These are phyloP conservation scores for Prunus kanzakura DNA, from an alignment of 306 rosid species.

Conservation along the genomic window DNA sequence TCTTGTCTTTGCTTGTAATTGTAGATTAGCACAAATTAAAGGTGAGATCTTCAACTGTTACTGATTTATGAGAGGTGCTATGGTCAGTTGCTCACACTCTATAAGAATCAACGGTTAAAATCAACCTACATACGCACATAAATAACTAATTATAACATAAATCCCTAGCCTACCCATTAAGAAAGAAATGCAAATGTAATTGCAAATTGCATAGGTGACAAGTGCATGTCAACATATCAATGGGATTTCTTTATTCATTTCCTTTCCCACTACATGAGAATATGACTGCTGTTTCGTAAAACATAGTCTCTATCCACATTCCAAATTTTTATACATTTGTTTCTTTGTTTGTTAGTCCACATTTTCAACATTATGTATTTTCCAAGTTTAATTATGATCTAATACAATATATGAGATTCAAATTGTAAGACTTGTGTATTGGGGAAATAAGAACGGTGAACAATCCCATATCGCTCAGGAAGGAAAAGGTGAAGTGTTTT, in stretches of 20 bases:
- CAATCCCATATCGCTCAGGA: too few relatives aligned
- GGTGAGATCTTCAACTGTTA: conserved; percentile 39
- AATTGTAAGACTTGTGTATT: background rate
- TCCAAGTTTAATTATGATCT: background rate
- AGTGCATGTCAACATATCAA: background rate
- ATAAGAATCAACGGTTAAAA: too few relatives aligned
- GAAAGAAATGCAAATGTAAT: background rate
- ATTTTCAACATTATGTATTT: background rate
- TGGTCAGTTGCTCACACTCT: too few relatives aligned
- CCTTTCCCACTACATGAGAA: background rate
- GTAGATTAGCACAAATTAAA: conserved; percentile 31
- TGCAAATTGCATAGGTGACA: background rate
- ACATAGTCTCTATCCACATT: background rate
- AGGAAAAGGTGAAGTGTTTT: too few relatives aligned
- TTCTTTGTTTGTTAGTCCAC: background rate
- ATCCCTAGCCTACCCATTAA: too few relatives aligned
- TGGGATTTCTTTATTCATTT: background rate
- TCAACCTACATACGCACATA: too few relatives aligned
- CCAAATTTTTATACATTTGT: background rate
- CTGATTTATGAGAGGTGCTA: background rate
- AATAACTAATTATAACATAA: too few relatives aligned
- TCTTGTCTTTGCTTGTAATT: conserved; percentile 31
- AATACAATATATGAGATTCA: background rate
- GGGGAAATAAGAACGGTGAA: too few relatives aligned
- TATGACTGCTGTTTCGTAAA: background rate